Evolutionary conservation across 352 stramenopile species (phyloP).

Genomic region (Phytophthora fragariaefolia): DNA sequence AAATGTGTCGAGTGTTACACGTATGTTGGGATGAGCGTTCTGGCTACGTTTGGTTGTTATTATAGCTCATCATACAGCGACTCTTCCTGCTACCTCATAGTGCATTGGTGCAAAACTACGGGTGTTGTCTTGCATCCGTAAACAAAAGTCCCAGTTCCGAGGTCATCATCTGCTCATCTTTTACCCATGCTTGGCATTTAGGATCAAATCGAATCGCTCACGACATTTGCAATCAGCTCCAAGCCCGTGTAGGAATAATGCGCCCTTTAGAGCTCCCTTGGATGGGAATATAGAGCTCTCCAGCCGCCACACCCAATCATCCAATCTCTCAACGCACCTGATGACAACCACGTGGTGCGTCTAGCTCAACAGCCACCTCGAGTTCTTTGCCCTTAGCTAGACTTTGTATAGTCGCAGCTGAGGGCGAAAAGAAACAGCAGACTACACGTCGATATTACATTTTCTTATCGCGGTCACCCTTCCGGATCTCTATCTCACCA

Average conservation of each 20-base stretch:
- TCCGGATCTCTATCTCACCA: neutral
- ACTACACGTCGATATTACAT: neutral
- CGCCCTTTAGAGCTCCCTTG: no score
- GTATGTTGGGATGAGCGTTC: no score
- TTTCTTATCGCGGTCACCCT: slow-evolving; percentile 24
- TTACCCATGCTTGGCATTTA: neutral
- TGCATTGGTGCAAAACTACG: slow-evolving; percentile 12
- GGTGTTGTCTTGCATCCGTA: neutral
- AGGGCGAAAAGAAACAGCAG: slow-evolving; percentile 9
- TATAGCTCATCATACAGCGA: neutral
- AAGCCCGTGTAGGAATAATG: no score
- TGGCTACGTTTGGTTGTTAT: neutral
- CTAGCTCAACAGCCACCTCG: slow-evolving; percentile 7
- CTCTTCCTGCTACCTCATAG: slow-evolving; percentile 2
- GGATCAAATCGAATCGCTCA: no score
- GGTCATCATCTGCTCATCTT: no score
- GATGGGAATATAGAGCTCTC: slow-evolving; percentile 12
- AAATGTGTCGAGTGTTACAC: no score
- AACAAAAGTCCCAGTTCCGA: neutral
- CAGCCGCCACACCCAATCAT: slow-evolving; percentile 1
- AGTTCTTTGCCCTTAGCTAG: slow-evolving; percentile 10
- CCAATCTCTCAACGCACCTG: slow-evolving; percentile 12
- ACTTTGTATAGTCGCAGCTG: slow-evolving; percentile 15
- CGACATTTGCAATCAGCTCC: no score
- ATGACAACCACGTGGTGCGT: slow-evolving; percentile 9